Evolutionary conservation across 768 basidiomycete species (phyloP).

Genomic region (Leucocoprinus birnbaumii): DNA sequence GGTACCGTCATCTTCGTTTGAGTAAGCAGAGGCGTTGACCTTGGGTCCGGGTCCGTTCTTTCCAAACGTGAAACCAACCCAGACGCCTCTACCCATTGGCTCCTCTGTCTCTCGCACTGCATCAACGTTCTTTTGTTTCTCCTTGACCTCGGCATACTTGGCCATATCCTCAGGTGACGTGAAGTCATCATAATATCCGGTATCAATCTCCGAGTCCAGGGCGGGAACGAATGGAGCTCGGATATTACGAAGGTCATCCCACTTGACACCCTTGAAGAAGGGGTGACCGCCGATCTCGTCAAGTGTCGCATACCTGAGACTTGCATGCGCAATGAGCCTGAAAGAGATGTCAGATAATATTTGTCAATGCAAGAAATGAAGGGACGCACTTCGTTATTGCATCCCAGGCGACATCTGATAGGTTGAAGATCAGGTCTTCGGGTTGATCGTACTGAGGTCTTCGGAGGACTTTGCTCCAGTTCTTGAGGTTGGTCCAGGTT

Average conservation of each 20-base stretch:
- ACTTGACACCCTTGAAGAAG: conserved; percentile 77
- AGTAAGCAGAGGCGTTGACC: conserved; percentile 27
- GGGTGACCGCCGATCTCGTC: conserved; percentile 71
- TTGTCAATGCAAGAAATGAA: not conserved
- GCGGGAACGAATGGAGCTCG: conserved; percentile 92
- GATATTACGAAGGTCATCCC: conserved; percentile 74
- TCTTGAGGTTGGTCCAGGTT: conserved; percentile 98
- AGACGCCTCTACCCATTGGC: conserved; percentile 65
- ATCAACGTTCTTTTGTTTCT: conserved; percentile 95
- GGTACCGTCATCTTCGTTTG: conserved; percentile 45
- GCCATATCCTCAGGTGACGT: conserved; percentile 91
- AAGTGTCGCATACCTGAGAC: conserved; percentile 73
- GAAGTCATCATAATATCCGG: conserved; percentile 94
- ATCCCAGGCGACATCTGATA: conserved; percentile 92
- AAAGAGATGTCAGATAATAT: not conserved
- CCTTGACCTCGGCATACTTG: conserved; percentile 97
- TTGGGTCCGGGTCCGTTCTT: conserved; percentile 74
- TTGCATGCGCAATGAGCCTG: conserved; percentile 87
- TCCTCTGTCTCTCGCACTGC: conserved; percentile 88
- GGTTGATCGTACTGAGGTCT: conserved; percentile 94
- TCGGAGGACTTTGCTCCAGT: conserved; percentile 92
- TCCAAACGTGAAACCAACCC: conserved; percentile 92
- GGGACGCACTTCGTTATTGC: conserved; percentile 73
- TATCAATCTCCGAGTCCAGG: conserved; percentile 91
- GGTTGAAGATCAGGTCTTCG: conserved; percentile 95